Conservation (phyloP, 2,329 filamentous ascomycete species). For the Penicillium expansum region DNA sequence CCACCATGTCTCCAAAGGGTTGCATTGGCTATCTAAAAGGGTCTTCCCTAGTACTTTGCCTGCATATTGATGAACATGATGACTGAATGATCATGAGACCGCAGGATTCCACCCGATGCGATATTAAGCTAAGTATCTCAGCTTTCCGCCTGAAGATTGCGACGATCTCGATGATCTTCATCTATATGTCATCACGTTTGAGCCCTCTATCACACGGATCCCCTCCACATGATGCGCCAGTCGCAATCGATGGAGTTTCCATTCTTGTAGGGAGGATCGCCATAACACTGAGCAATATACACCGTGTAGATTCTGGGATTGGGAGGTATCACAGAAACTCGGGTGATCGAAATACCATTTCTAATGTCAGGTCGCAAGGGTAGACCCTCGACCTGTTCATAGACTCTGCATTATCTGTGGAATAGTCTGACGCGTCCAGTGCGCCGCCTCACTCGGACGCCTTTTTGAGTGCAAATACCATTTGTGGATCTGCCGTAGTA, state of each 20-base stretch:
- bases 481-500: slow-evolving; percentile 41
- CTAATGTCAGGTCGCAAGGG: neutral
- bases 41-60: neutral
- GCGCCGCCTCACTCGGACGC: slow-evolving; percentile 5
- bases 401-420: neutral
- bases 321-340: neutral
- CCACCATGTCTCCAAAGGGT: slow-evolving; percentile 2
- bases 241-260: neutral
- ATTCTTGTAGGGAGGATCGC: neutral
- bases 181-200: slow-evolving; percentile 2
- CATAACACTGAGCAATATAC: slow-evolving; percentile 7
- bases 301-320: neutral
- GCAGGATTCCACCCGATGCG: neutral
- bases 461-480: slow-evolving; percentile 37
- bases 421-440: slow-evolving; percentile 4
- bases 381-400: neutral
- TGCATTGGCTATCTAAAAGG: slow-evolving; percentile 1
- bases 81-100: slow-evolving; percentile 4
- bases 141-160: slow-evolving; percentile 3
- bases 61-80: neutral
- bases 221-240: slow-evolving; percentile 13
- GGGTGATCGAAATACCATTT: neutral
- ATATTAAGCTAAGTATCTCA: neutral
- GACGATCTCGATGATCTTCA: slow-evolving; percentile 11
- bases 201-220: slow-evolving; percentile 13